A percentile compares a stretch with the other conserved stretches of the same genome.
Evolutionary conservation across 2,329 filamentous ascomycete species (phyloP).

Genomic region (Botrytis fragariae): DNA sequence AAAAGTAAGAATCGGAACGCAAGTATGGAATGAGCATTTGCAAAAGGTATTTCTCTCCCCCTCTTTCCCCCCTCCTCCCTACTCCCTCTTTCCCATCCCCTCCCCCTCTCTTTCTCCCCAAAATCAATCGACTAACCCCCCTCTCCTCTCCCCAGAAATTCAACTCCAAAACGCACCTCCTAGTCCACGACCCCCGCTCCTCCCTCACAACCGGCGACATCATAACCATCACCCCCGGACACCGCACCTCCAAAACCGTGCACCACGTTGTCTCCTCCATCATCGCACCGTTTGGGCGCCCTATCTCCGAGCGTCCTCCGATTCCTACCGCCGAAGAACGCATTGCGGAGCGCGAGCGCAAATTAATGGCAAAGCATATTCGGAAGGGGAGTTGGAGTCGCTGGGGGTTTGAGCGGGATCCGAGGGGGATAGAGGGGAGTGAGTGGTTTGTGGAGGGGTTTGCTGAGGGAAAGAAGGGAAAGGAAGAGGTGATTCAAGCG

Average conservation of each 20-base stretch:
- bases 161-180: slow-evolving; percentile 59
- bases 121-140: not conserved
- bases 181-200: slow-evolving; percentile 76
- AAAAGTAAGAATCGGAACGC: slow-evolving; percentile 69
- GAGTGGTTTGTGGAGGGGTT: slow-evolving; percentile 18
- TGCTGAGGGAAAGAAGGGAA: slow-evolving; percentile 15
- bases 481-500: not conserved
- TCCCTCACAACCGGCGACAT: slow-evolving; percentile 74
- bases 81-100: too few species aligned
- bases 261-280: slow-evolving; percentile 74
- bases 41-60: slow-evolving; percentile 57
- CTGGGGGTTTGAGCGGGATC: slow-evolving; percentile 22
- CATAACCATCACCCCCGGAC: slow-evolving; percentile 65
- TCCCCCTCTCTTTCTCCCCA: not conserved
- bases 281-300: slow-evolving; percentile 65
- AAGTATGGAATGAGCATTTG: slow-evolving; percentile 69
- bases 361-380: slow-evolving; percentile 57
- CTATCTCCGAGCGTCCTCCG: slow-evolving; percentile 61
- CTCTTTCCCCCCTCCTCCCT: not conserved
- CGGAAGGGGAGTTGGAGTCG: slow-evolving; percentile 40
- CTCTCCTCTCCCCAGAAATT: slow-evolving; percentile 53
- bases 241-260: slow-evolving; percentile 63
- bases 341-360: slow-evolving; percentile 51
- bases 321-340: slow-evolving; percentile 65
- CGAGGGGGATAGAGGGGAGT: slow-evolving; percentile 5